These are phyloP conservation scores for Xylariales sp. DNA, from an alignment of 2,329 filamentous ascomycete species.

Conservation along the genomic window DNA sequence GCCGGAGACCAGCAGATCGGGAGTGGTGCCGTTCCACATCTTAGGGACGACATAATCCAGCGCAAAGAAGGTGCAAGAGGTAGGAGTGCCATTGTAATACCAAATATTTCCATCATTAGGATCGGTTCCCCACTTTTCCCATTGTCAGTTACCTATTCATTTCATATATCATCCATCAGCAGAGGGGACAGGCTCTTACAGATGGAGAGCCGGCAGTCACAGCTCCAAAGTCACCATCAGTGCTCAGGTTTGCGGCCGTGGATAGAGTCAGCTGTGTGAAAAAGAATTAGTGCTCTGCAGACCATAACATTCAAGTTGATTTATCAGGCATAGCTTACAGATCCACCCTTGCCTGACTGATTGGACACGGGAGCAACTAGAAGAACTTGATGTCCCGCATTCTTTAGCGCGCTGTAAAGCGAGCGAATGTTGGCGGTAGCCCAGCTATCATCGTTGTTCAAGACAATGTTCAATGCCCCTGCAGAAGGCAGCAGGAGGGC, in stretches of 20 bases:
- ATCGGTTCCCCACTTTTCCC: no score
- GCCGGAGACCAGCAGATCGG: slow-evolving; percentile 43
- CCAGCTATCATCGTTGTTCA: slow-evolving; percentile 34
- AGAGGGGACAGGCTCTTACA: no score
- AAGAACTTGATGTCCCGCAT: slow-evolving; percentile 59
- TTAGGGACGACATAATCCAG: slow-evolving; percentile 51
- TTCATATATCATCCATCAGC: no score
- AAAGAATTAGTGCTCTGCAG: no score
- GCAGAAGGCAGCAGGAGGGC: neutral
- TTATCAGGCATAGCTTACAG: no score
- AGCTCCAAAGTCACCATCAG: no score
- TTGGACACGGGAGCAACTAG: no score
- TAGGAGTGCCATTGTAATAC: slow-evolving; percentile 58
- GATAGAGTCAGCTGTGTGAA: no score
- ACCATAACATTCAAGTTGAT: no score
- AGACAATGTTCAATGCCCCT: slow-evolving; percentile 4
- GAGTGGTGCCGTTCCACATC: slow-evolving; percentile 40
- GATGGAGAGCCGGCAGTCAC: no score
- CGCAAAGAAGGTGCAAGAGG: slow-evolving; percentile 50
- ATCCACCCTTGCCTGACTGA: slow-evolving; percentile 43
- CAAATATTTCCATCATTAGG: slow-evolving; percentile 49
- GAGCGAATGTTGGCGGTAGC: slow-evolving; percentile 35
- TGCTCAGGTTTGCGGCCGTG: no score
- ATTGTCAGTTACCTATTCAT: no score
- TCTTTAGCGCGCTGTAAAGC: slow-evolving; percentile 38